Base-by-base conservation (phyloP, 1,139 yeast species). In the Entelexis sorbosivorans region DNA sequence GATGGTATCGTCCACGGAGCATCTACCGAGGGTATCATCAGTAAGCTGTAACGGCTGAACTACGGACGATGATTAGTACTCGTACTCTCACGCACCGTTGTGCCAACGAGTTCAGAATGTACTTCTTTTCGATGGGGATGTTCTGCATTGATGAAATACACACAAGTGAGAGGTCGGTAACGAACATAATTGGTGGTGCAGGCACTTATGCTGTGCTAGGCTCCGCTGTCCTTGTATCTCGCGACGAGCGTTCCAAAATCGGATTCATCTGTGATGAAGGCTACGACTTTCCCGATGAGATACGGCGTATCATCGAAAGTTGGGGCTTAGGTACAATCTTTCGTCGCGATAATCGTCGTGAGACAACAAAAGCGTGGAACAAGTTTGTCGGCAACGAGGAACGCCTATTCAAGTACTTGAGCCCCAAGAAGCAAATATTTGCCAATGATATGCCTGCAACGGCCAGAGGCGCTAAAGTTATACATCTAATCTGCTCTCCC, bases 141-240 rank as follows among this genome's bases (percentile, higher is more conserved):
- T 83, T 87, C 66, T 87, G 89, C 60, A 75, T 89, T n/a, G 97
- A 89, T 64, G 95, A 86, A 57, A 86, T 88, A 59, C 79, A 77
- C 52, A 81, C 77, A 60, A 73, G 76, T 0, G 63, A 66, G 7
- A 67, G 70, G 22, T 61, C 76, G 0, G 76, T 77, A 28, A 63
- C 66, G 48, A 69, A 85, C 61, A 72, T 88, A 9, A 72, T 86
- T 42, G 97, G 96, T 0, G 97, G 97, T 0, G 97, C 89, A 1
- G 96, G 95, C 0, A 77, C 91, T 0, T 89, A 77, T 64, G 88
- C 89, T 1, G 77, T 81, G 1, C 70, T 82, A n/a, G 96, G 96
- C 0, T 81, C 86, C 0, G 68, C 93, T 22, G 71, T 81, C 48
- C 63, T 75, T 17, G 70, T 78, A 1, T 64, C 76, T 8, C 53